Conservation (phyloP, 192 early-diverging fungal genomes). For the Coemansia sp. region DNA sequence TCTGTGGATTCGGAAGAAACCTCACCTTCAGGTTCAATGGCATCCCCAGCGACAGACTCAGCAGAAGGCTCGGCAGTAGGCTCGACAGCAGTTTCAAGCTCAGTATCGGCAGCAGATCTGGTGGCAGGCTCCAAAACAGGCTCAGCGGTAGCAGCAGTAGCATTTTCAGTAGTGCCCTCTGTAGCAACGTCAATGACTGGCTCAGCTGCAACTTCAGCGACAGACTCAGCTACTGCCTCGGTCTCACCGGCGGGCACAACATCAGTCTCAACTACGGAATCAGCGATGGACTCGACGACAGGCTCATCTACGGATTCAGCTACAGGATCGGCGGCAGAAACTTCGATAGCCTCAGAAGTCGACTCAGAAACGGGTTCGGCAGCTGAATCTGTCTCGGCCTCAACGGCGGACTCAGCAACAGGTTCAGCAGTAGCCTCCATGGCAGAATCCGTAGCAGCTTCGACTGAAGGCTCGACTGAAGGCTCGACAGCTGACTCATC, state of each 20-base stretch:
- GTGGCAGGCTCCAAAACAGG: too few relatives aligned
- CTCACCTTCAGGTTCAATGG: too few relatives aligned
- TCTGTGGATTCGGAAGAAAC: too few relatives aligned
- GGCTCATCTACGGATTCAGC: background rate
- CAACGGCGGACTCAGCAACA: background rate
- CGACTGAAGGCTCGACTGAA: background rate
- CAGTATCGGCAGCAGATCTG: too few relatives aligned
- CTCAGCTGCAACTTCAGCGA: background rate
- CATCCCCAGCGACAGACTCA: too few relatives aligned
- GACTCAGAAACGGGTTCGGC: background rate
- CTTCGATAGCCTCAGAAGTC: background rate
- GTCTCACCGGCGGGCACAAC: constrained; percentile 4
- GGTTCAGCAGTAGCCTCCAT: background rate
- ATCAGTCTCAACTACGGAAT: too few relatives aligned
- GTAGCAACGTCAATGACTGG: too few relatives aligned
- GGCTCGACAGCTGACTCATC: background rate
- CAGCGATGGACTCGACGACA: background rate
- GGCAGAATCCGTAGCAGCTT: background rate
- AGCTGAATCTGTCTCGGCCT: background rate
- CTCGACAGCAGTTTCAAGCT: too few relatives aligned
- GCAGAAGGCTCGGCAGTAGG: too few relatives aligned
- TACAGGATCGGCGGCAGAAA: background rate
- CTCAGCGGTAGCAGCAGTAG: too few relatives aligned
- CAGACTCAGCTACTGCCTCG: background rate
- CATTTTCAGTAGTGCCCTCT: too few relatives aligned